Base-by-base conservation (phyloP, 2,329 filamentous ascomycete species). In the Trichoderma guizhouense region DNA sequence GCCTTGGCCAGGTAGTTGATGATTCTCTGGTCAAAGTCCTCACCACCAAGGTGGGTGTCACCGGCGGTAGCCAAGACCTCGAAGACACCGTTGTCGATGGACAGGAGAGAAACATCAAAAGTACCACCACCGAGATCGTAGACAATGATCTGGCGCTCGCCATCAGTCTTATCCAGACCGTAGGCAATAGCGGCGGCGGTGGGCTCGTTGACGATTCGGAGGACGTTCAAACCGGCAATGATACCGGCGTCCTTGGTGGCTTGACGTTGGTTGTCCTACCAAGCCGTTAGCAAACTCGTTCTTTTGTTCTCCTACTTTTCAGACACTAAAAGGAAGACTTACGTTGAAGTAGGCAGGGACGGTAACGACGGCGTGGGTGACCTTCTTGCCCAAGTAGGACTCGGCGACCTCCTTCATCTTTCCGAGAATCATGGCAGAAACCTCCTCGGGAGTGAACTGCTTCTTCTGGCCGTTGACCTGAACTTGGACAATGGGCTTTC, bases 1-100 rank as follows among this genome's bases (percentile, higher is more conserved):
- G 89, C 87, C 92, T 98, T 98, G 87, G 92, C 91, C 82, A 98
- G 94, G 90, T 95, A 89, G 88, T 93, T 94, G 87, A 98, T 97
- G 83, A 98, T 89, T 82, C 95, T 92, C 89, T 98, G 94, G 84
- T 98, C 95, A 83, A 98, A 98, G 87, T 98, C 95, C 85, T 98
- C 95, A 91, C 95, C 95, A 92, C 95, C 95, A 78, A 98, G 90
- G 84, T 97, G 95, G 79, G 95, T 97, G 83, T 98, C 95, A 94
- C 95, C 94, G 81, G 94, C 94, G 79, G 94, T 97, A 83, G 95
- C 92, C 84, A 95, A 85, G 78, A 98, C 95, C 87, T 97, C 94
- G 81, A 98, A 97, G 78, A 97, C 93, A 82, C 95, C 95, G 81
- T 94, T 88, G 78, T 97, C 94, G 76, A 97, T 96, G 72, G 92